Evolutionary conservation across 768 basidiomycete genomes (phyloP).

Genomic region (Tylopilus plumbeoviolaceoides): DNA sequence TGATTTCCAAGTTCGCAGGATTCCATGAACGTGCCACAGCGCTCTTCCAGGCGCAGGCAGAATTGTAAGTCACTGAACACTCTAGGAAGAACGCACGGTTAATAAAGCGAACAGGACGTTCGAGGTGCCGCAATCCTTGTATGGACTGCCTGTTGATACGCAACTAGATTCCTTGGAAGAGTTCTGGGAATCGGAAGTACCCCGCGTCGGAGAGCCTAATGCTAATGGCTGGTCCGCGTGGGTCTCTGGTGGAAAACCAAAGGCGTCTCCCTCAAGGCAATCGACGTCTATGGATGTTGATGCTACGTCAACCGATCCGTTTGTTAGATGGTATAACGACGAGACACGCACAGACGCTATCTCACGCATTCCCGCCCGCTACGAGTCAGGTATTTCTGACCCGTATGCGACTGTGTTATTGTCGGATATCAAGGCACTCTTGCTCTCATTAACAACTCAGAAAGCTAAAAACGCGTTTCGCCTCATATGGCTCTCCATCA

Average conservation of each 20-base stretch:
- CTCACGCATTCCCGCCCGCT: conserved; percentile 48
- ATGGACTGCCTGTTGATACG: conserved; percentile 38
- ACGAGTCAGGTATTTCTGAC: conserved; percentile 50
- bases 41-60: conserved; percentile 79
- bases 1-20: conserved; percentile 39
- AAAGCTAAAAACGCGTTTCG: conserved; percentile 56
- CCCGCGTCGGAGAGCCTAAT: conserved; percentile 66
- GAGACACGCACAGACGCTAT: conserved; percentile 49
- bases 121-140: conserved; percentile 46
- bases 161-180: conserved; percentile 63
- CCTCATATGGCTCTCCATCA: conserved; percentile 62
- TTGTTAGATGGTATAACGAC: conserved; percentile 57
- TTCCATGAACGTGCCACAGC: conserved; percentile 71
- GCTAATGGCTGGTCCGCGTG: conserved; percentile 70
- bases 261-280: conserved; percentile 11
- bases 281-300: conserved; percentile 17
- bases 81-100: conserved; percentile 2
- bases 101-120: conserved; percentile 46
- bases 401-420: conserved; percentile 74
- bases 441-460: conserved; percentile 44
- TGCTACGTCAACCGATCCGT: conserved; percentile 51
- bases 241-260: conserved; percentile 44
- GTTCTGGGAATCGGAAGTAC: conserved; percentile 81
- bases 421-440: conserved; percentile 58
- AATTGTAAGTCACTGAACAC: conserved; percentile 51